Evolutionary conservation across 306 rosid species (phyloP), one percentile per base, ranked within the genome.

Genomic region (Begonia peltatifolia): DNA sequence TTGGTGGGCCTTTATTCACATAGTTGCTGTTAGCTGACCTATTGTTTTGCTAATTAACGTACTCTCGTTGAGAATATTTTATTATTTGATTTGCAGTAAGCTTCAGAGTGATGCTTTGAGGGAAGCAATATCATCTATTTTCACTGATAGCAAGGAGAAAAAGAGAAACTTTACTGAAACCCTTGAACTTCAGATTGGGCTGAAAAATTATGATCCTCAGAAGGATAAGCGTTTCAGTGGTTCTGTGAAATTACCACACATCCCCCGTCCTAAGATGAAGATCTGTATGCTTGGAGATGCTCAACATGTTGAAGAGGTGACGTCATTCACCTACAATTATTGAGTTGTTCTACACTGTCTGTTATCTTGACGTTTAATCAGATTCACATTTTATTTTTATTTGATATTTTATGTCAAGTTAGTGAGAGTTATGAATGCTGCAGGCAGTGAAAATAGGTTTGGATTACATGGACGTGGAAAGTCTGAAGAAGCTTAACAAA

Each of bases 281-380:
- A 65, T 87, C 6, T 87, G 95, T 71, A 87, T 87, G 95, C 93
- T 87, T 58, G 95, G 95, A 47, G 95, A 87, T 71, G 95, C 95
- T 41, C 87, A 73, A 42, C 95, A 87, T 49, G 95, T 87, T 51
- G 95, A 82, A 57, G 95, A 87, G 95, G 95, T 87, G 72, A 22
- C 9, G 15, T 22, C 36, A 14, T 44, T 8, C 47, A 12, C 20
- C 5, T 9, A 7, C 9, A 7, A 30, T 9, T 47, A 5, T 4
- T 2, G 6, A 15, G 14, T 3, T 3, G 3, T 18, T 41, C 38
- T 5, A 30, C 38, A 14, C 13, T 41, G 11, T 44, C n/a, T 54
- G 14, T 11, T 12, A 10, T 44, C 48, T 44, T 10, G 14, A 44
- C 5, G 14, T 44, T 44, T 44, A 1, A 12, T 44, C 14, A 10